Evolutionary conservation across 1,139 yeast species (phyloP), one percentile per base, ranked within the genome.

Genomic region (Nakaseomyces glabratus): DNA sequence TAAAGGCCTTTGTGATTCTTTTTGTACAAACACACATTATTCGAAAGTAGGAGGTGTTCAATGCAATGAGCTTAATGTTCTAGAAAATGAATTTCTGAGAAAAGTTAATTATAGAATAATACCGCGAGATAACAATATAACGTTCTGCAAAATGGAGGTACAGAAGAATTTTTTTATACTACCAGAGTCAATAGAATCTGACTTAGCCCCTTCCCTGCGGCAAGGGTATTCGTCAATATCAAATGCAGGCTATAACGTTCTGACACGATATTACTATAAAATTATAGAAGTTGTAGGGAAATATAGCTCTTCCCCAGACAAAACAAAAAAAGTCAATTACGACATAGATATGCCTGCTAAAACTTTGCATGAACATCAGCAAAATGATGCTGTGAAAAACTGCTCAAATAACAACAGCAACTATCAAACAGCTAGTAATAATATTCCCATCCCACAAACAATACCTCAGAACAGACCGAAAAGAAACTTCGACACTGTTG

Each of bases 21-120:
- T 90, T 57, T 88, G 93, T 58, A 86, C 96, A 4, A 90, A 88
- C 57, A 73, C 80, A 24, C 96, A 88, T 57, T 90, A 90, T 55
- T 95, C 97, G 8, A 82, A 82, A 55, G 97, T 90, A 13, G 98
- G 98, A 1, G 98, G 98, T 44, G 80, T 90, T 6, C 85, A 90
- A 24, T 65, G 81, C 28, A 71, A 79, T 40, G 98, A 90, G 57
- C 65, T 90, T 45, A 90, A 90, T 57, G 69, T 90, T 40, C 65
- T 90, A 31, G 98, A 90, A 55, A 76, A 82, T 37, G 97, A 90
- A 58, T 86, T 90, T 51, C 67, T 90, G 36, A 73, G 73, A 33
- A 65, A 90, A 44, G 90, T 90, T 9, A 77, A 78, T 43, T 90
- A 93, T 74, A 66, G 80, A 39, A 74, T 79, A 9, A 68, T 79